phyloP scores from a whole-genome alignment of 495 filamentous ascomycete species.

The Monascus purpureus region DNA sequence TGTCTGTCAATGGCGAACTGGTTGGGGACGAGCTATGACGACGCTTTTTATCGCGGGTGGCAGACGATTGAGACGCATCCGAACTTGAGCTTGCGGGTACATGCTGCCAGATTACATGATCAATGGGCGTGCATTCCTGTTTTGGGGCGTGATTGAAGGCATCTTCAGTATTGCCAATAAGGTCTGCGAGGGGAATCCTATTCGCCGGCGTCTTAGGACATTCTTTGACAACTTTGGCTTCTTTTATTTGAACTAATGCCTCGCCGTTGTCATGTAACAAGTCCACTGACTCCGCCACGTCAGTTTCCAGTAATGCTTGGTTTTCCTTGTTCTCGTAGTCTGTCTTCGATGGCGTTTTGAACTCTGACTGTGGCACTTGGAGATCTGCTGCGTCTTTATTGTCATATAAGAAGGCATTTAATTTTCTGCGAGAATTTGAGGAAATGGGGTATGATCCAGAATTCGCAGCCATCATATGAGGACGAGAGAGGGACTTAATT shows the following conservation, averaged over 20 bases:
- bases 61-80: conserved; percentile 30
- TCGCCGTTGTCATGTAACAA: conserved; percentile 12
- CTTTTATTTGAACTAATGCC: conserved; percentile 13
- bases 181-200: conserved; percentile 60
- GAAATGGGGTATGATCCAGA: conserved; percentile 25
- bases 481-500: background rate
- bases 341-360: conserved; percentile 10
- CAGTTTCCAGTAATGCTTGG: conserved; percentile 26
- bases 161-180: conserved; percentile 61
- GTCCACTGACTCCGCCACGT: conserved; percentile 20
- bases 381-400: conserved; percentile 7
- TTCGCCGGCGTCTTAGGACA: conserved; percentile 61
- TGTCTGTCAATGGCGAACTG: conserved; percentile 49
- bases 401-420: conserved; percentile 43
- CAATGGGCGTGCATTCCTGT: conserved; percentile 47
- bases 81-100: conserved; percentile 32
- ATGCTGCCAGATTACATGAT: conserved; percentile 61
- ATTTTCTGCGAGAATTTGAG: conserved; percentile 40
- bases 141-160: conserved; percentile 26
- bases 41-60: conserved; percentile 48
- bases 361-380: background rate
- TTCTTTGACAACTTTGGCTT: conserved; percentile 26
- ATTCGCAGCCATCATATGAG: conserved; percentile 12
- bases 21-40: conserved; percentile 68
- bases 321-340: conserved; percentile 25